phyloP scores from a whole-genome alignment of 345 rosid genomes.

The Eutrema yunnanense region DNA sequence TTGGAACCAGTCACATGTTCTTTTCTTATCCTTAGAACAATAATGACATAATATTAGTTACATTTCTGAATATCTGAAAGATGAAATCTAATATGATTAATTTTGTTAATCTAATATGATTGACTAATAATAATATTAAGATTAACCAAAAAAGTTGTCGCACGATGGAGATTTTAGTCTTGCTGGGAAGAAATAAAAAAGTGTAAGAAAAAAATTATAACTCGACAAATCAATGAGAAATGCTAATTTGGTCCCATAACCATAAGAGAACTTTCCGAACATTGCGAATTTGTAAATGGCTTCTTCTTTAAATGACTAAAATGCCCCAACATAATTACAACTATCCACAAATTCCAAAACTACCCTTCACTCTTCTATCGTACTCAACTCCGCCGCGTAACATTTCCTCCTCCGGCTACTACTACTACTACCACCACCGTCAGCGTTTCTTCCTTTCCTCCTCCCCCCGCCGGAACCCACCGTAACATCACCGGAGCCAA shows the following conservation, averaged over 20 bases:
- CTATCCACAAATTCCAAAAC: constrained; percentile 33
- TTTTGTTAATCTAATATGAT: not conserved
- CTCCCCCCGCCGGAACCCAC: constrained; percentile 11
- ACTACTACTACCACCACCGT: constrained; percentile 5
- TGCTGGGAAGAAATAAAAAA: not conserved
- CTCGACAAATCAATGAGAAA: constrained; percentile 1
- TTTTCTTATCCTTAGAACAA: constrained; percentile 7
- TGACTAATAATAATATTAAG: not conserved
- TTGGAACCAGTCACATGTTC: constrained; percentile 27
- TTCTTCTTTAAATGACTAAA: constrained; percentile 14
- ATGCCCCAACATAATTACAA: constrained; percentile 13
- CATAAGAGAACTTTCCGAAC: constrained; percentile 11
- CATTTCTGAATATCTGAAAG: not conserved
- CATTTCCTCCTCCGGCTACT: constrained; percentile 37
- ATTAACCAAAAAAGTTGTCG: not conserved
- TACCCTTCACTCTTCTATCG: constrained; percentile 66
- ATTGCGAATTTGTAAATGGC: constrained; percentile 22
- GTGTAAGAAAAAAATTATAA: constrained; percentile 45
- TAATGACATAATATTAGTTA: not conserved
- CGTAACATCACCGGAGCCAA: constrained; percentile 12
- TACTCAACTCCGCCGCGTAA: constrained; percentile 52
- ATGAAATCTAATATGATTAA: not conserved
- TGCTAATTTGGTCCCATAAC: not conserved
- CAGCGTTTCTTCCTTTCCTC: constrained; percentile 19
- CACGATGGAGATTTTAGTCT: not conserved